phyloP scores from a whole-genome alignment of 306 rosid species.

The Arachis hypogaea region DNA sequence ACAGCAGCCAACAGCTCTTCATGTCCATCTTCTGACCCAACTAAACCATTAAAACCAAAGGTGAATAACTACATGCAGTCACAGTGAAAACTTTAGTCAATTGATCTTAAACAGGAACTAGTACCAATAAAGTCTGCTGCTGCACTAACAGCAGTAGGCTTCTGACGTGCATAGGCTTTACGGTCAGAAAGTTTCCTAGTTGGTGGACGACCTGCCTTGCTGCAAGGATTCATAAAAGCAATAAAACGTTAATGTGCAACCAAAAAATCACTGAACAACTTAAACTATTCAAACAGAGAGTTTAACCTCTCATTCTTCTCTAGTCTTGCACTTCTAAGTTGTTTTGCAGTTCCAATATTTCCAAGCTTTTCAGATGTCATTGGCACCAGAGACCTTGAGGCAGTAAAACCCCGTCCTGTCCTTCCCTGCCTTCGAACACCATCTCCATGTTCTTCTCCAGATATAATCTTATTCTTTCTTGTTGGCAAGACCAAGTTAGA shows the following conservation, averaged over 20 bases:
- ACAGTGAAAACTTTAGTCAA: conserved; percentile 26
- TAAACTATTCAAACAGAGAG: conserved; percentile 28
- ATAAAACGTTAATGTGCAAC: conserved; percentile 39
- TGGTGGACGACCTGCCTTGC: conserved; percentile 99
- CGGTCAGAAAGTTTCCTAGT: conserved; percentile 94
- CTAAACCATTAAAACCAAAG: conserved; percentile 53
- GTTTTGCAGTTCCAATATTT: conserved; percentile 88
- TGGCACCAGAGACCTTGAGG: conserved; percentile 71
- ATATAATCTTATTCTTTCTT: conserved; percentile 74
- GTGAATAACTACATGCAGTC: conserved; percentile 42
- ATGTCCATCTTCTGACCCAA: conserved; percentile 90
- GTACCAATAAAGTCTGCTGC: conserved; percentile 89
- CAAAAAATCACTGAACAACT: conserved; percentile 38
- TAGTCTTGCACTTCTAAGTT: conserved; percentile 82
- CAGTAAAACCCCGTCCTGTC: conserved; percentile 73
- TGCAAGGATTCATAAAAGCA: conserved; percentile 56
- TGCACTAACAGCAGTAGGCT: conserved; percentile 67
- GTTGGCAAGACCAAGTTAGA: conserved; percentile 62
- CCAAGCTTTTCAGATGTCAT: conserved; percentile 77
- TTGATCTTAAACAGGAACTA: conserved; percentile 26
- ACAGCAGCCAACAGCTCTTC: conserved; percentile 94
- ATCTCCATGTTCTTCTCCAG: conserved; percentile 93
- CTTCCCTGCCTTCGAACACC: conserved; percentile 98
- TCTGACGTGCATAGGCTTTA: conserved; percentile 90
- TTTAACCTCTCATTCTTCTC: conserved; percentile 86